Conservation (phyloP, 2,329 filamentous ascomycete genomes). For the Botryotinia calthae region DNA sequence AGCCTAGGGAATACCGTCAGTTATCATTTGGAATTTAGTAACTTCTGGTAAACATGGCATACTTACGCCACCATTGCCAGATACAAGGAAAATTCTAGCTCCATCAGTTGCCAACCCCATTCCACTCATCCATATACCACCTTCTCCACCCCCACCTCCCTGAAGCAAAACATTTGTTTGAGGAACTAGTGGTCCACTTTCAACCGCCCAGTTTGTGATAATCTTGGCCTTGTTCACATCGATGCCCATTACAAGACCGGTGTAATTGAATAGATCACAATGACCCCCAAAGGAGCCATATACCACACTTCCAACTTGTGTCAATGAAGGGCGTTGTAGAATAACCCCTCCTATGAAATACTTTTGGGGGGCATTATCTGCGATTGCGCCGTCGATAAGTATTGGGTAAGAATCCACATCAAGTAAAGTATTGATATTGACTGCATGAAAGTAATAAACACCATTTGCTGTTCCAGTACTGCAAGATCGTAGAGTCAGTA, state of each 20-base stretch:
- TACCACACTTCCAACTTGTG: slow-evolving; percentile 19
- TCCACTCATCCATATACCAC: slow-evolving; percentile 41
- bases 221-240: slow-evolving; percentile 39
- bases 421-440: slow-evolving; percentile 23
- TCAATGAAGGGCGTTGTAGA: slow-evolving; percentile 25
- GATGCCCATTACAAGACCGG: slow-evolving; percentile 46
- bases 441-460: slow-evolving; percentile 28
- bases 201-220: slow-evolving; percentile 39
- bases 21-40: neutral
- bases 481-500: neutral
- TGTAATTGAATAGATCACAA: slow-evolving; percentile 29
- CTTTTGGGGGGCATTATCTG: slow-evolving; percentile 23
- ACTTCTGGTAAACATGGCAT: neutral
- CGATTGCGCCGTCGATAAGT: slow-evolving; percentile 23
- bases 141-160: slow-evolving; percentile 41
- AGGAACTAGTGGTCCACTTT: slow-evolving; percentile 40
- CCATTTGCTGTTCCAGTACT: slow-evolving; percentile 21
- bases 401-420: slow-evolving; percentile 24
- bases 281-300: slow-evolving; percentile 25
- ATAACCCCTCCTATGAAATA: slow-evolving; percentile 26
- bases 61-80: slow-evolving; percentile 36
- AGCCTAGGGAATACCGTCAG: slow-evolving; percentile 26
- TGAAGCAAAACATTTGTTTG: slow-evolving; percentile 34
- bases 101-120: slow-evolving; percentile 38
- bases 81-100: slow-evolving; percentile 37